Evolutionary conservation across 2,329 filamentous ascomycete species (phyloP).

Genomic region (Dactylonectria macrodidyma): DNA sequence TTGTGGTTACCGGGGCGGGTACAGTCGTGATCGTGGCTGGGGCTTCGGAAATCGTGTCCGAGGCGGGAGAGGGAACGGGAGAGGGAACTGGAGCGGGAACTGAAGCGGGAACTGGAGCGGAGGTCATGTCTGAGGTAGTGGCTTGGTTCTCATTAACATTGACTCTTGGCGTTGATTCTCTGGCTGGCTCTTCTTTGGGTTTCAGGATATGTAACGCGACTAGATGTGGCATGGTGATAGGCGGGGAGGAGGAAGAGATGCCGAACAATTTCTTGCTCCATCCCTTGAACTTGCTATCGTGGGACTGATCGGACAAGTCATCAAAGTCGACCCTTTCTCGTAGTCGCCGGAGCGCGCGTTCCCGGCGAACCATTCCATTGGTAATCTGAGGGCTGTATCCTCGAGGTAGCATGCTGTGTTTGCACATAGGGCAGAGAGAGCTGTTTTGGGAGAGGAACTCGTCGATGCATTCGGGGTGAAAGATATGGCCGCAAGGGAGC

Average conservation of each 20-base stretch:
- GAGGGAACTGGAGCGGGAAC: neutral
- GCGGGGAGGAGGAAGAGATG: constrained; percentile 41
- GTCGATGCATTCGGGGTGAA: constrained; percentile 93
- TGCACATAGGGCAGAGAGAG: constrained; percentile 93
- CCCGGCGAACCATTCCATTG: constrained; percentile 88
- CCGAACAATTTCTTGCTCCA: constrained; percentile 56
- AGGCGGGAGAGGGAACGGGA: neutral
- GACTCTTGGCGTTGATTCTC: constrained; percentile 23
- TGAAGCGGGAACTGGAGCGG: neutral
- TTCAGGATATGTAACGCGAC: constrained; percentile 43
- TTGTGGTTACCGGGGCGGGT: constrained; percentile 34
- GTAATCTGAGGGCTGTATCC: constrained; percentile 80
- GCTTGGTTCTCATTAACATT: constrained; percentile 19
- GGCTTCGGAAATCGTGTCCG: constrained; percentile 32
- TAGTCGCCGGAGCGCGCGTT: constrained; percentile 76
- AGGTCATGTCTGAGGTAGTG: constrained; percentile 2
- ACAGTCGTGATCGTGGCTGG: constrained; percentile 29
- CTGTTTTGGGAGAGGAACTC: constrained; percentile 83
- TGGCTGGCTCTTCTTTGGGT: constrained; percentile 31
- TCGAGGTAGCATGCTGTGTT: constrained; percentile 82
- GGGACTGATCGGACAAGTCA: constrained; percentile 52
- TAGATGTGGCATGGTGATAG: constrained; percentile 44
- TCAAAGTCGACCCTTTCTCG: constrained; percentile 67
- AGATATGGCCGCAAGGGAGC: constrained; percentile 92
- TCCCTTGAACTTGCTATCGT: constrained; percentile 53